These are phyloP conservation scores for Fomitopsis serialis DNA, from an alignment of 768 basidiomycete species.

Conservation along the genomic window DNA sequence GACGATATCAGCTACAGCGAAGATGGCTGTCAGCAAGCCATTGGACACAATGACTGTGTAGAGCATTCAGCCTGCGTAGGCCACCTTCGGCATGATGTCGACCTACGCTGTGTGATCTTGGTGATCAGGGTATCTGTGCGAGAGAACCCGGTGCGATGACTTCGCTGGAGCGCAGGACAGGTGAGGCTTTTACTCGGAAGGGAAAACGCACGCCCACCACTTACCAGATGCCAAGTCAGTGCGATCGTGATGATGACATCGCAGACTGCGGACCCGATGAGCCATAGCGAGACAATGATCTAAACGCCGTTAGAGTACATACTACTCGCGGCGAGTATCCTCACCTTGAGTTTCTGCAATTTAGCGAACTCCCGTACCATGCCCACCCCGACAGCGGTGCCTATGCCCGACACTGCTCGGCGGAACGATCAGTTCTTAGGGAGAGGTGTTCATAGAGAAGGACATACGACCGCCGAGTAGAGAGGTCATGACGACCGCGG, in stretches of 20 bases:
- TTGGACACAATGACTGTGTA: not conserved
- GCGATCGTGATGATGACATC: not conserved
- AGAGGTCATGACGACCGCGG: constrained; percentile 8
- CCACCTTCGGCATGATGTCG: not conserved
- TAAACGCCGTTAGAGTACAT: not conserved
- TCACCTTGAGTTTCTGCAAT: constrained; percentile 25
- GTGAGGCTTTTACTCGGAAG: not conserved
- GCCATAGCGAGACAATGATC: not conserved
- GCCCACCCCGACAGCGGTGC: constrained; percentile 24
- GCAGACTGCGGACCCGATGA: not conserved
- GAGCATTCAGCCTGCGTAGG: not conserved
- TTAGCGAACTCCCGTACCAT: constrained; percentile 22
- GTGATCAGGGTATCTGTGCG: not conserved
- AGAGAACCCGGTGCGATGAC: not conserved
- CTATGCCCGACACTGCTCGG: constrained; percentile 20
- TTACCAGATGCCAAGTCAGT: not conserved
- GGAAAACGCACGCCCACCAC: not conserved
- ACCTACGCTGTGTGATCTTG: not conserved
- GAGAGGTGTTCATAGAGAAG: not conserved
- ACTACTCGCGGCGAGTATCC: not conserved
- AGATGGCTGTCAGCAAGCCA: not conserved
- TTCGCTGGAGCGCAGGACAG: not conserved
- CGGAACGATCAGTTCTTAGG: not conserved
- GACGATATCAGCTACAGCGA: not conserved
- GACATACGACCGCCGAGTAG: constrained; percentile 10